phyloP scores from a whole-genome alignment of 2,329 filamentous ascomycete genomes.

The Aspergillus clavatus region DNA sequence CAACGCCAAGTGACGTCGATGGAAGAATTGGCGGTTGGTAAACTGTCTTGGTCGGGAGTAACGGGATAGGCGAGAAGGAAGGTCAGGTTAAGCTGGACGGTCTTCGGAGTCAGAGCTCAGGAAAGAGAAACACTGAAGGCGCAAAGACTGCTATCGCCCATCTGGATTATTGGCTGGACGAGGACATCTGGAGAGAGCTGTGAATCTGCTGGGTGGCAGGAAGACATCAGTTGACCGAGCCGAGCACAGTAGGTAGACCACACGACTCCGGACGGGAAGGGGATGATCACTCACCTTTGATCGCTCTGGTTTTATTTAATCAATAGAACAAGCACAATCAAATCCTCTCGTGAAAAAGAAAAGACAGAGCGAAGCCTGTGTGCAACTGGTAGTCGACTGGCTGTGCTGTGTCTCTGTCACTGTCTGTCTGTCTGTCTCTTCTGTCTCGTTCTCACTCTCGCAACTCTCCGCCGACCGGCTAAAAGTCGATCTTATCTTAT shows the following conservation, averaged over 20 bases:
- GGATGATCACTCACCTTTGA: slow-evolving; percentile 7
- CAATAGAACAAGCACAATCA: too few species aligned
- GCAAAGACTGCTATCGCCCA: background rate
- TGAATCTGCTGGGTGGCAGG: background rate
- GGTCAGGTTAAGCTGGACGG: background rate
- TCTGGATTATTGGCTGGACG: background rate
- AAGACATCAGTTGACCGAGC: background rate
- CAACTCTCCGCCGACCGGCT: slow-evolving; percentile 11
- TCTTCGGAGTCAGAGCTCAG: background rate
- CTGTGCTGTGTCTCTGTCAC: too few species aligned
- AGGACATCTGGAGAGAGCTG: background rate
- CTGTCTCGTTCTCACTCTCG: too few species aligned
- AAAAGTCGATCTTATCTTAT: slow-evolving; percentile 29
- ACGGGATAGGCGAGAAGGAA: background rate
- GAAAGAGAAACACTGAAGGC: background rate
- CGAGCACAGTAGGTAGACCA: background rate
- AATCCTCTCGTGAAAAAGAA: too few species aligned
- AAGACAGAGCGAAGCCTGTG: too few species aligned
- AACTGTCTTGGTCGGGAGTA: background rate
- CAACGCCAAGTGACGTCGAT: background rate
- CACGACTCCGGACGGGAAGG: slow-evolving; percentile 3
- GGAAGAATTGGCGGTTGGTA: background rate
- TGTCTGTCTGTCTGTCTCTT: too few species aligned
- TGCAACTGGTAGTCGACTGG: too few species aligned
- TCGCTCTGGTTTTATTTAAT: too few species aligned